Conservation (phyloP, 106 monocot genomes). For the Dendrobium chrysotoxum region DNA sequence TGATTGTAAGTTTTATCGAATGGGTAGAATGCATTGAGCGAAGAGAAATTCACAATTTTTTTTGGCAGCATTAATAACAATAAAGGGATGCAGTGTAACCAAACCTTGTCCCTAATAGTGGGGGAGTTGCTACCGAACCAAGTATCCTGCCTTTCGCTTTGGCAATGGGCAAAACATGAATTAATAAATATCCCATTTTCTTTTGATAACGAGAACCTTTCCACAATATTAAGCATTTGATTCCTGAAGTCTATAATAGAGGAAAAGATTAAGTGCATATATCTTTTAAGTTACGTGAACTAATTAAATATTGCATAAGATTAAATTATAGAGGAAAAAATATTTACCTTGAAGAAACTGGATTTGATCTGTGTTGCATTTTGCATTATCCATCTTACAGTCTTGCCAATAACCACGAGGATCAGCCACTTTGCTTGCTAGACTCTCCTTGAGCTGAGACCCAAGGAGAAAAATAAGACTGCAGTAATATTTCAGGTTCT, state of each 20-base stretch:
- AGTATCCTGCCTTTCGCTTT: slow-evolving; percentile 51
- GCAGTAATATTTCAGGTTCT: not conserved
- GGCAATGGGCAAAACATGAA: slow-evolving; percentile 72
- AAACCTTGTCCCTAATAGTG: slow-evolving; percentile 38
- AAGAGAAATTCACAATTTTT: no score
- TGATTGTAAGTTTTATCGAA: no score
- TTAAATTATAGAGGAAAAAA: not conserved
- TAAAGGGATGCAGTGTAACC: not conserved
- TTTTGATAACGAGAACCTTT: slow-evolving; percentile 23
- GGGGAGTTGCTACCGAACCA: slow-evolving; percentile 51
- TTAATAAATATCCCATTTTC: slow-evolving; percentile 63
- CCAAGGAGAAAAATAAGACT: not conserved
- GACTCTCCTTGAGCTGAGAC: slow-evolving; percentile 53
- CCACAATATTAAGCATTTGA: slow-evolving; percentile 41
- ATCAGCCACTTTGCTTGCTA: slow-evolving; percentile 51
- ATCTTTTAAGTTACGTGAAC: no score
- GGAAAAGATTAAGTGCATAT: not conserved
- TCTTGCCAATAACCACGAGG: slow-evolving; percentile 46
- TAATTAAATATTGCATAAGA: no score
- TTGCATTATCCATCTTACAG: slow-evolving; percentile 40
- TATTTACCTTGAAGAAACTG: slow-evolving; percentile 55
- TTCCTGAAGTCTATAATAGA: slow-evolving; percentile 35
- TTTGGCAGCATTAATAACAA: not conserved
- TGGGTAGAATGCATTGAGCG: no score
- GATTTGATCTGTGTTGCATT: slow-evolving; percentile 46